These are phyloP conservation scores for Oryza coarctata DNA, from an alignment of 176 grass and related monocot genomes.

Conservation along the genomic window DNA sequence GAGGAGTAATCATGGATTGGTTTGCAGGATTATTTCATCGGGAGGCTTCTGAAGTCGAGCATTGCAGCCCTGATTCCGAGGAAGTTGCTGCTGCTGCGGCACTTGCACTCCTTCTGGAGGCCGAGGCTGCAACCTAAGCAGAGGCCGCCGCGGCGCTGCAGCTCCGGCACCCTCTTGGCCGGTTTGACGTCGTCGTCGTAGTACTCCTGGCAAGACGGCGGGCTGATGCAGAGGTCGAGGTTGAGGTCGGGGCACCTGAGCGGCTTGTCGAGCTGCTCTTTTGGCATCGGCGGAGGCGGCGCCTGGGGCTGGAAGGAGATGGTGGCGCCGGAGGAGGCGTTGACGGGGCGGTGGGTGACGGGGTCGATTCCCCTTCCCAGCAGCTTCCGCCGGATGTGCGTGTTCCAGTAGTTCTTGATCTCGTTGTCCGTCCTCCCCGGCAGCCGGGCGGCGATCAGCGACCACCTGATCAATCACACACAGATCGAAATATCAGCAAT, in stretches of 20 bases:
- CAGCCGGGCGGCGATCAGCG: conserved; percentile 70
- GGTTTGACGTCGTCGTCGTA: conserved; percentile 13
- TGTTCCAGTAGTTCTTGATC: conserved; percentile 99
- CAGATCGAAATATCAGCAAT: background rate
- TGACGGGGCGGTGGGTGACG: conserved; percentile 68
- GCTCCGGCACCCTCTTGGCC: conserved; percentile 39
- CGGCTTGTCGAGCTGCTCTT: background rate
- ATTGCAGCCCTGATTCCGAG: conserved; percentile 45
- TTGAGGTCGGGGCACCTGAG: conserved; percentile 80
- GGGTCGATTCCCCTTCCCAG: conserved; percentile 68
- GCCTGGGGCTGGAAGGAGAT: conserved; percentile 45
- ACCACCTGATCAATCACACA: conserved; percentile 53
- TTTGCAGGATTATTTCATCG: conserved; percentile 53
- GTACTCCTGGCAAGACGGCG: conserved; percentile 41
- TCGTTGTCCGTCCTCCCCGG: conserved; percentile 94
- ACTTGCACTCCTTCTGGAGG: conserved; percentile 54
- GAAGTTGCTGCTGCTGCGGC: conserved; percentile 35
- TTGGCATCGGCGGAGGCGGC: background rate
- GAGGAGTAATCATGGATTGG: background rate
- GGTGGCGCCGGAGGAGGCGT: background rate
- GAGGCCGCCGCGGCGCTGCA: background rate
- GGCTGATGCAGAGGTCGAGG: conserved; percentile 92
- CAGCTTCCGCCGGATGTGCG: conserved; percentile 78
- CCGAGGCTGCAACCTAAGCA: conserved; percentile 69
- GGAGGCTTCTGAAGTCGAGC: conserved; percentile 66